A percentile compares a stretch with the other conserved stretches of the same genome.
These are phyloP conservation scores for Tetrapisispora taiwanensis DNA, from an alignment of 805 yeast species.

Conservation along the genomic window DNA sequence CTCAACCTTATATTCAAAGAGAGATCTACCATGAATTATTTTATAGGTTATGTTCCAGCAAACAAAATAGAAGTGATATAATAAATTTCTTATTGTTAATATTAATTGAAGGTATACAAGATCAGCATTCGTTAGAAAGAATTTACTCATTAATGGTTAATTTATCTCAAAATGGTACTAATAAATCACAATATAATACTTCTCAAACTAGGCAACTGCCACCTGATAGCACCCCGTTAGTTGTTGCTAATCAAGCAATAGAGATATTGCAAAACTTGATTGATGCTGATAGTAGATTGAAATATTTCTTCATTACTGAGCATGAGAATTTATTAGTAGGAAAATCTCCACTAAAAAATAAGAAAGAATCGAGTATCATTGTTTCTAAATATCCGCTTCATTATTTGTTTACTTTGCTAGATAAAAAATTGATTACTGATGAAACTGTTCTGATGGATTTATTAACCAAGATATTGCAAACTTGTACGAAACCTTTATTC, in stretches of 20 bases:
- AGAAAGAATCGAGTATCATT: slow-evolving; percentile 29
- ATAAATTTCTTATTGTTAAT: slow-evolving; percentile 57
- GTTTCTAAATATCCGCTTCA: slow-evolving; percentile 60
- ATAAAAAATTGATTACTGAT: slow-evolving; percentile 52
- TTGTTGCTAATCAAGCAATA: slow-evolving; percentile 66
- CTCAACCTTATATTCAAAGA: slow-evolving; percentile 53
- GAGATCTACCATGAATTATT: slow-evolving; percentile 57
- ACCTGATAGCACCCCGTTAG: slow-evolving; percentile 51
- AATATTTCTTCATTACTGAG: slow-evolving; percentile 69
- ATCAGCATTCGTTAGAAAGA: slow-evolving; percentile 50
- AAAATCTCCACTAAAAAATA: slow-evolving; percentile 27
- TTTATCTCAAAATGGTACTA: slow-evolving; percentile 32
- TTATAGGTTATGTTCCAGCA: slow-evolving; percentile 58
- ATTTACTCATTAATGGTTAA: slow-evolving; percentile 48
- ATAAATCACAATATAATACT: slow-evolving; percentile 8
- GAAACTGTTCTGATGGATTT: slow-evolving; percentile 70
- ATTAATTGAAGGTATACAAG: slow-evolving; percentile 63
- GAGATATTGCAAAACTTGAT: slow-evolving; percentile 65
- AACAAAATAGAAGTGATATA: slow-evolving; percentile 69
- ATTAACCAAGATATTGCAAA: slow-evolving; percentile 63
- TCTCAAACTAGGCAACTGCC: slow-evolving; percentile 34
- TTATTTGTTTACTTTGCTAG: slow-evolving; percentile 50
- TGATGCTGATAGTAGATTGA: slow-evolving; percentile 54
- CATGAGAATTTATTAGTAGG: slow-evolving; percentile 45
- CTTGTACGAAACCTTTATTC: slow-evolving; percentile 63